phyloP scores from a whole-genome alignment of 192 early-diverging fungal genomes.

The Jimgerdemannia flammicorona region DNA sequence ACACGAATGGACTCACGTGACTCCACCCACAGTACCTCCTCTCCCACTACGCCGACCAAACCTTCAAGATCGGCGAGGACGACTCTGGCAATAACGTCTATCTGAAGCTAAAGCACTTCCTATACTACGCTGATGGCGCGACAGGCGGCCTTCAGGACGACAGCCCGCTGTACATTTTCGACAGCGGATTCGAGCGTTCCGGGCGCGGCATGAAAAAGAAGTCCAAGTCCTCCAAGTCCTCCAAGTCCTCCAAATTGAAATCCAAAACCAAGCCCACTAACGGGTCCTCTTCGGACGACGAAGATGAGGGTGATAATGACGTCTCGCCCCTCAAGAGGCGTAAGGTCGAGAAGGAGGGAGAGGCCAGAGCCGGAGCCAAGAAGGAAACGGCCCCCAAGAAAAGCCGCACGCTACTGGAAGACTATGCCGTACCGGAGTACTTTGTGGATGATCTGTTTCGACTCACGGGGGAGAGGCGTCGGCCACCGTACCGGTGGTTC shows the following conservation, averaged over 20 bases:
- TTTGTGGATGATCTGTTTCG: constrained; percentile 73
- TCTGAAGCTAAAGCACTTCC: constrained; percentile 58
- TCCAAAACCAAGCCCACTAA: constrained; percentile 3
- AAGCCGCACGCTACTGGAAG: constrained; percentile 47
- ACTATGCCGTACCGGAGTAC: constrained; percentile 66
- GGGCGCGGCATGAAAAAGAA: constrained; percentile 14
- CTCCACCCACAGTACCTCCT: constrained; percentile 25
- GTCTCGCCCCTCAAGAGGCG: background rate
- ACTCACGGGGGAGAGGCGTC: constrained; percentile 49
- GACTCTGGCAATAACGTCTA: constrained; percentile 68
- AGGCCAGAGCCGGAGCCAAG: background rate
- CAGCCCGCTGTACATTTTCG: constrained; percentile 80
- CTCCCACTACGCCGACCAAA: constrained; percentile 50
- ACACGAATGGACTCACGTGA: background rate
- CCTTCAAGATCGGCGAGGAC: constrained; percentile 80
- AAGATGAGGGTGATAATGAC: background rate
- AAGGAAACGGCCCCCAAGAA: constrained; percentile 6
- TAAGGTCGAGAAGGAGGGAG: constrained; percentile 11
- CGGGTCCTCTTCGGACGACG: background rate
- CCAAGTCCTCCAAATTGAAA: constrained; percentile 1
- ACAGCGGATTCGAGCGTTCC: constrained; percentile 57
- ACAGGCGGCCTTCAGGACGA: constrained; percentile 53
- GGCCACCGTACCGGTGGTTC: constrained; percentile 78
- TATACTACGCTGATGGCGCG: constrained; percentile 41
- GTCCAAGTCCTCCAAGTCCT: background rate